Percentiles rank a stretch among this genome's conserved stretches.
Evolutionary conservation across 179 eudicot species (phyloP).

Genomic region (Nepenthes alata): DNA sequence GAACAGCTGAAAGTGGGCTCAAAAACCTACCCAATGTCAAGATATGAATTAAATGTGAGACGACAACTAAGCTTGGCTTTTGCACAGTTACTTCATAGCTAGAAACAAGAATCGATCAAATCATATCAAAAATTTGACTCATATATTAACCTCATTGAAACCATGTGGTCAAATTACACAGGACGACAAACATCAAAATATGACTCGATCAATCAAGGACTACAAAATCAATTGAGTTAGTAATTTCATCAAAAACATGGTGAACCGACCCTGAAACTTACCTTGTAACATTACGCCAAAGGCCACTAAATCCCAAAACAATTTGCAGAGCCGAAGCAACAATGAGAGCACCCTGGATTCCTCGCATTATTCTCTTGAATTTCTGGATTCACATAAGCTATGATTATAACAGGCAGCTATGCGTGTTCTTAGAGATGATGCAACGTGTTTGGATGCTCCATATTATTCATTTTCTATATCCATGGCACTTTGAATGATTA

Average conservation of each 20-base stretch:
- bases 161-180: background rate
- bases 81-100: background rate
- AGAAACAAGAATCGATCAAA: too few species aligned
- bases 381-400: constrained; percentile 38
- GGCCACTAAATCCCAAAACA: constrained; percentile 84
- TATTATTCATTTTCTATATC: too few species aligned
- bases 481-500: too few species aligned
- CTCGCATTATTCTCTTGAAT: constrained; percentile 88
- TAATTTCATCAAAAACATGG: too few species aligned
- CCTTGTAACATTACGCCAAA: constrained; percentile 97
- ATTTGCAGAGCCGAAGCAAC: constrained; percentile 80
- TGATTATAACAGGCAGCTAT: background rate
- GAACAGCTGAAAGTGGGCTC: constrained; percentile 98
- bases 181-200: background rate
- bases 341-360: constrained; percentile 90
- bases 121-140: background rate
- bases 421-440: background rate
- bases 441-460: background rate
- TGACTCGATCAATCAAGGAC: background rate
- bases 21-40: constrained; percentile 52
- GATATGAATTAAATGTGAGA: background rate
- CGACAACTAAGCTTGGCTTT: too few species aligned
- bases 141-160: too few species aligned
- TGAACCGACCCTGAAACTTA: constrained; percentile 2
- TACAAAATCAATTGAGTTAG: constrained; percentile 5